Percentiles rank a stretch among this genome's conserved stretches.
phyloP scores from a whole-genome alignment of 345 rosid species.

The Aegle marmelos region DNA sequence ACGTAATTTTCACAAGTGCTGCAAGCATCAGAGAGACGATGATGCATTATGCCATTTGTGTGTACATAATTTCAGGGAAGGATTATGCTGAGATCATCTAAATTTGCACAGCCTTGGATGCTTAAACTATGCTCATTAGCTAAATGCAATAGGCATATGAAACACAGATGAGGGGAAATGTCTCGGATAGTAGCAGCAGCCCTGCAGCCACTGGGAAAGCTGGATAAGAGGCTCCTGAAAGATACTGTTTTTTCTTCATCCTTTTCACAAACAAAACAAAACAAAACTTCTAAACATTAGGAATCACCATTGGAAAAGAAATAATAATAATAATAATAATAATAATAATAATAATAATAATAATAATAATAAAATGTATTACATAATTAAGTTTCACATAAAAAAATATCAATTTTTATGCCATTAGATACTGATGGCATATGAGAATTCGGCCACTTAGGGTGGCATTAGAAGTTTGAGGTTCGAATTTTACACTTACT shows the following conservation, averaged over 20 bases:
- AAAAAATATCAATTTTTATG: neutral
- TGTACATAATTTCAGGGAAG: conserved; percentile 23
- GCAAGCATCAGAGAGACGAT: neutral
- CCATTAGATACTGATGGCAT: neutral
- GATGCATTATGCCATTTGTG: neutral
- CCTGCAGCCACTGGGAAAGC: conserved; percentile 67
- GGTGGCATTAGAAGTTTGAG: neutral
- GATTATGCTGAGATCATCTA: conserved; percentile 68
- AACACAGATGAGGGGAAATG: conserved; percentile 89
- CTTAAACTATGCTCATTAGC: conserved; percentile 87
- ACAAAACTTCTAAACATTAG: conserved; percentile 6
- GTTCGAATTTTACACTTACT: neutral
- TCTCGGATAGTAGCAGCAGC: conserved; percentile 64
- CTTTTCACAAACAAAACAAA: conserved; percentile 24
- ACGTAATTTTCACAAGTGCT: neutral
- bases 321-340: too few relatives aligned
- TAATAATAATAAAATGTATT: neutral
- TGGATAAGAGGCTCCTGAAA: conserved; percentile 63
- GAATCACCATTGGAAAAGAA: neutral
- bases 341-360: too few relatives aligned
- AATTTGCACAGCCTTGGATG: conserved; percentile 44
- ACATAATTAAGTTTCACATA: neutral
- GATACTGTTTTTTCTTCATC: conserved; percentile 47
- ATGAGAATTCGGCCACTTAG: too few relatives aligned
- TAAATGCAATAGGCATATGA: conserved; percentile 85